Evolutionary conservation across 306 rosid species (phyloP), one percentile per base, ranked within the genome.

Genomic region (Cicer chorassanicum): DNA sequence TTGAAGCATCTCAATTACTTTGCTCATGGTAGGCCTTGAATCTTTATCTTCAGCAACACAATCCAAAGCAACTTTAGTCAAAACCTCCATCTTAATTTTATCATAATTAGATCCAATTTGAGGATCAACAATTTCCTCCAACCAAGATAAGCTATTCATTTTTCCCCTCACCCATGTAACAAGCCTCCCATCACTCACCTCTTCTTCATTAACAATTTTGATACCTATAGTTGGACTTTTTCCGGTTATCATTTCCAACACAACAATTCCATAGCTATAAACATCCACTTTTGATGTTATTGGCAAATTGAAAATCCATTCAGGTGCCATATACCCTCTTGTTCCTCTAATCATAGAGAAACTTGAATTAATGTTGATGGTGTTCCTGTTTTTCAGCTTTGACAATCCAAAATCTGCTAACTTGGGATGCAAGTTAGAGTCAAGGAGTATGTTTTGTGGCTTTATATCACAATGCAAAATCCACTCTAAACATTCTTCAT

Each of bases 11-110:
- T 83, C 81, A 19, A 88, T 83, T 0, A 84, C 90, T 74, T 76
- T 80, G 60, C 82, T 88, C 90, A 88, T 82, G n/a, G 78, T 78
- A 5, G 90, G 88, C 56, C 92, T 82, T 53, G 50, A 70, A 29
- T 82, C 87, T 69, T 14, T 87, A 6, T 86, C 82, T 77, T 86
- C 87, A 18, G 71, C 68, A 0, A 82, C 78, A 66, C 92, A 88
- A 9, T 79, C 74, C 70, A 88, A 63, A 65, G 88, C 88, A 5
- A 86, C 80, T n/a, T 1, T 43, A 2, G 66, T 60, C 40, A 86
- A 56, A 62, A 70, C 54, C 45, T 76, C 82, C 84, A 84, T 74
- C 79, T 72, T 81, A 0, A 13, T 49, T 16, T 21, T 55, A 29
- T 85, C 82, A 15, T 76, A 78, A 43, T 76, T 16, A 0, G 60